Base-by-base conservation (phyloP, 2,329 filamentous ascomycete species). In the Aureobasidium sp. region DNA sequence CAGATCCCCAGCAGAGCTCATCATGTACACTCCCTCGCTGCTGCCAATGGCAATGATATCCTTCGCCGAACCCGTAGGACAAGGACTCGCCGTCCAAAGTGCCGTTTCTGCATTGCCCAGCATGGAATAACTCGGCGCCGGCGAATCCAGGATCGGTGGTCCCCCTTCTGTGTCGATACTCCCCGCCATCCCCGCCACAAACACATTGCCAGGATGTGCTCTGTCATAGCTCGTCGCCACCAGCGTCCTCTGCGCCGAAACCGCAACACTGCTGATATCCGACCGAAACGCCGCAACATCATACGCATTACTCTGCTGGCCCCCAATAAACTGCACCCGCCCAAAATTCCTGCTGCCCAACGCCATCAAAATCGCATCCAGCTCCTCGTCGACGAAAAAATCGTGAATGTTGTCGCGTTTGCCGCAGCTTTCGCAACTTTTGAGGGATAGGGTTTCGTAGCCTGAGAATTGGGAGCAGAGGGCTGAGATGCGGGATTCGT, bases 351-450 rank as follows among this genome's bases (percentile, higher is more conserved):
- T 42, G 1, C 41, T 41, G 0, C 64, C 61, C 4, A 64, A 15
- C 7, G 58, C 64, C 36, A 59, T 51, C 1, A 65, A 6, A 5
- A 63, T 42, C 1, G 57, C 37, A 36, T 53, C 45, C 15, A 34
- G 27, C 8, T 52, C 17, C 6, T 51, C 17, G 9, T 58, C 51
- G 5, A 56, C 17, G 27, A 52, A 53, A 34, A 61, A 65, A 15
- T 65, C 64, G 48, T 59, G 53, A 3, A 65, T 52, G n/a, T 44
- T 62, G 25, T 62, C 56, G 7, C 49, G 58, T 29, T 55, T 44
- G 7, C 63, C 57, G 22, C 64, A 65, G 20, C 44, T 49, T 7
- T 41, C 56, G 37, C 64, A 65, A 14, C 48, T 57, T 11, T 48
- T 45, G 6, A 65, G 59, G 15, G 27, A 25, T 5, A 65, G 12